Conservation (phyloP, 169 alveolate species). For the Plasmodium relictum region DNA sequence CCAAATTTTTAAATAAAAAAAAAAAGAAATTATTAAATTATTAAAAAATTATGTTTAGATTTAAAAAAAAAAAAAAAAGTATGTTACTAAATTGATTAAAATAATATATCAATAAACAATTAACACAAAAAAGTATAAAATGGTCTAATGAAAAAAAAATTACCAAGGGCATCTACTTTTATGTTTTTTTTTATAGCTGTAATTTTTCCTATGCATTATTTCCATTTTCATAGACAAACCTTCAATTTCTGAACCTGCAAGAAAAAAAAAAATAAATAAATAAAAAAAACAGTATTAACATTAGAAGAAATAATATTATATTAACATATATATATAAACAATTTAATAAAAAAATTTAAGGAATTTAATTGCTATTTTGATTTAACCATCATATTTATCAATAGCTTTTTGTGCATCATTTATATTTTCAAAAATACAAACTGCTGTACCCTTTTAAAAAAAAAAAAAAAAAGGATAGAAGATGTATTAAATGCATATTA, state of each 20-base stretch:
- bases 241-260: slow-evolving; percentile 69
- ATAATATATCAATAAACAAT: not conserved
- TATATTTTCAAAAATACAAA: slow-evolving; percentile 69
- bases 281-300: slow-evolving; percentile 19
- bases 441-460: slow-evolving; percentile 63
- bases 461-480: not conserved
- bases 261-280: slow-evolving; percentile 14
- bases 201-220: slow-evolving; percentile 50
- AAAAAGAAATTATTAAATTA: not conserved
- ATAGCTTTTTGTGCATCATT: slow-evolving; percentile 74
- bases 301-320: slow-evolving; percentile 3
- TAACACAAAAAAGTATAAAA: not conserved
- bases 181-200: slow-evolving; percentile 50
- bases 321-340: not conserved
- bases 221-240: slow-evolving; percentile 71
- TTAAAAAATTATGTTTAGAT: not conserved
- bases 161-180: slow-evolving; percentile 76
- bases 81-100: no score
- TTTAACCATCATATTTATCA: slow-evolving; percentile 74
- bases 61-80: slow-evolving; percentile 6
- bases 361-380: not conserved
- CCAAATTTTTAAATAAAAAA: not conserved
- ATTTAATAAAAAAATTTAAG: not conserved
- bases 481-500: not conserved
- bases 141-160: not conserved